Percentiles rank a stretch among this genome's conserved stretches.
phyloP scores from a whole-genome alignment of 805 yeast species.

The Metschnikowia orientalis region DNA sequence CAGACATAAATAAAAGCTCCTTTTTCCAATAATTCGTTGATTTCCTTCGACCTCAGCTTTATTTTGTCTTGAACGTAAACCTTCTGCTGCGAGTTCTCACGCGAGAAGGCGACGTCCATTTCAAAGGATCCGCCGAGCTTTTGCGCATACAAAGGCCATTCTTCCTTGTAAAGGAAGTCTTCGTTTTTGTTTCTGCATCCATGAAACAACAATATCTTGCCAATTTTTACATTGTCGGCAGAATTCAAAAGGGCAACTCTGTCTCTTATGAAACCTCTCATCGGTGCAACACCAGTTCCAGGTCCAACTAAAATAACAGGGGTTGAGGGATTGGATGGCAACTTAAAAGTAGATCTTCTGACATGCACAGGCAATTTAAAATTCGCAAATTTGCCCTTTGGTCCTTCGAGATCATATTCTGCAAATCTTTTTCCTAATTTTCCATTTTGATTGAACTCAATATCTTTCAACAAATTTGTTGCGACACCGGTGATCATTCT shows the following conservation, averaged over 20 bases:
- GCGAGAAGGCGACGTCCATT: constrained; percentile 79
- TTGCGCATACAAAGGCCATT: constrained; percentile 77
- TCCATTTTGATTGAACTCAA: constrained; percentile 54
- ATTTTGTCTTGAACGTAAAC: constrained; percentile 85
- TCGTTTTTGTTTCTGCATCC: constrained; percentile 80
- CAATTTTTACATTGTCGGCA: constrained; percentile 39
- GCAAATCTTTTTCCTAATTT: constrained; percentile 40
- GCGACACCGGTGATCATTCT: constrained; percentile 74
- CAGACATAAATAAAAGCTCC: constrained; percentile 94
- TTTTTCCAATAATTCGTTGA: constrained; percentile 48
- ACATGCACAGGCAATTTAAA: constrained; percentile 83
- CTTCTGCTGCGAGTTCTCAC: constrained; percentile 53
- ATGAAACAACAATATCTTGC: constrained; percentile 72
- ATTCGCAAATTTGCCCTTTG: constrained; percentile 54
- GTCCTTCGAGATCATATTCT: constrained; percentile 77
- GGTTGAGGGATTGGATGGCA: constrained; percentile 77
- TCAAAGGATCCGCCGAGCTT: constrained; percentile 59
- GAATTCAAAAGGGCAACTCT: constrained; percentile 51
- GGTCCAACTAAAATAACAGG: constrained; percentile 95
- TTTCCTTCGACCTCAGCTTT: constrained; percentile 46
- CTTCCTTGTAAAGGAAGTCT: constrained; percentile 83
- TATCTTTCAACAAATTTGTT: constrained; percentile 77
- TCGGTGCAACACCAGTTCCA: constrained; percentile 98
- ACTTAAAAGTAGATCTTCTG: constrained; percentile 90
- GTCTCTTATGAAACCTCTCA: constrained; percentile 92